Percentiles rank a stretch among this genome's conserved stretches.
phyloP scores from a whole-genome alignment of 257 asterid genomes.

The Solanum tacnaense region DNA sequence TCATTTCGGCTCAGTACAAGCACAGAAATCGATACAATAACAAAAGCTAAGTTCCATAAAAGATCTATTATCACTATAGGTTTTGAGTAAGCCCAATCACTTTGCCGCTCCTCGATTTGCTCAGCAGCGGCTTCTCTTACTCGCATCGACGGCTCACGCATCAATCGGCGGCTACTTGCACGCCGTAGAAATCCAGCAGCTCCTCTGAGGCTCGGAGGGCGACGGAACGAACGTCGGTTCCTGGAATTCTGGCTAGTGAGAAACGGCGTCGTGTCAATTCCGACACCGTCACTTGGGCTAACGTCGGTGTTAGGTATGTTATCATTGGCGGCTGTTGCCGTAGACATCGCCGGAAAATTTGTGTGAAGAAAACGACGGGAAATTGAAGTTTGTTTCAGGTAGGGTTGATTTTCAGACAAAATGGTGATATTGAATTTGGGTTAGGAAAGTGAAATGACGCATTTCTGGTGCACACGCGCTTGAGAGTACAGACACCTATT shows the following conservation, averaged over 20 bases:
- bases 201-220: constrained; percentile 50
- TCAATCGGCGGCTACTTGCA: constrained; percentile 34
- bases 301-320: background rate
- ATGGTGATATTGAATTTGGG: background rate
- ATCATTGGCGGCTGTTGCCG: background rate
- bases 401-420: background rate
- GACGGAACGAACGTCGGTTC: constrained; percentile 39
- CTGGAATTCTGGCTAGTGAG: constrained; percentile 43
- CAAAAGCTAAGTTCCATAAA: constrained; percentile 70
- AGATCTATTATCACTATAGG: constrained; percentile 72
- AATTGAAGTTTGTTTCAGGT: background rate
- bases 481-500: background rate
- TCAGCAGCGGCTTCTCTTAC: constrained; percentile 45
- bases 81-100: constrained; percentile 92
- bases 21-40: constrained; percentile 28
- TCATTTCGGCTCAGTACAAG: constrained; percentile 24
- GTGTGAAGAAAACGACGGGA: background rate
- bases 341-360: constrained; percentile 8
- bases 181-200: constrained; percentile 40
- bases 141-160: constrained; percentile 38
- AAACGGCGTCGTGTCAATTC: constrained; percentile 40
- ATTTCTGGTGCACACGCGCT: background rate
- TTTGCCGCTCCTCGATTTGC: constrained; percentile 70
- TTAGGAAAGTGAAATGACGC: background rate
- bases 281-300: constrained; percentile 1